These are phyloP conservation scores for Nannochloris sp. DNA, from an alignment of 139 green algal species.

Conservation along the genomic window DNA sequence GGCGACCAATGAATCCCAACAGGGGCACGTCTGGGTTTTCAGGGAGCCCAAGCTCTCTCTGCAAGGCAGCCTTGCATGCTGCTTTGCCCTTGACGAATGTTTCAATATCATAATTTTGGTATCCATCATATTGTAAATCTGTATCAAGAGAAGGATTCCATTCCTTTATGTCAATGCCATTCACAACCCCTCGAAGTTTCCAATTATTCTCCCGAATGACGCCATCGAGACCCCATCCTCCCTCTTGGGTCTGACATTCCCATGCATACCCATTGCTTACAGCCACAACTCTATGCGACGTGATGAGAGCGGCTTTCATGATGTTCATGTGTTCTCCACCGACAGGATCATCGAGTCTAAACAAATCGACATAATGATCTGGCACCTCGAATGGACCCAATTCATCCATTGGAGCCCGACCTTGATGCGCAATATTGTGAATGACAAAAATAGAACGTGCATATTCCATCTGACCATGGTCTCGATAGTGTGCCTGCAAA, in stretches of 20 bases:
- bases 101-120: slow-evolving; percentile 55
- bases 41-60: slow-evolving; percentile 85
- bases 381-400: slow-evolving; percentile 66
- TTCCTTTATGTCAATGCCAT: slow-evolving; percentile 87
- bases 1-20: slow-evolving; percentile 84
- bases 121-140: slow-evolving; percentile 56
- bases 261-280: slow-evolving; percentile 76
- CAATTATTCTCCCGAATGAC: slow-evolving; percentile 63
- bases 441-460: slow-evolving; percentile 74
- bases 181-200: slow-evolving; percentile 81
- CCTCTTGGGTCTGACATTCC: slow-evolving; percentile 93
- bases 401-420: slow-evolving; percentile 80
- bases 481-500: slow-evolving; percentile 92
- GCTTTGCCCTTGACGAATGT: slow-evolving; percentile 65
- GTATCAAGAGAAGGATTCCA: slow-evolving; percentile 67
- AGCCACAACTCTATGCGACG: slow-evolving; percentile 45
- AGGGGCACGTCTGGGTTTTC: slow-evolving; percentile 71
- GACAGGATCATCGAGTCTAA: slow-evolving; percentile 77
- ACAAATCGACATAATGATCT: slow-evolving; percentile 55
- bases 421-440: slow-evolving; percentile 93
- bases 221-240: slow-evolving; percentile 87
- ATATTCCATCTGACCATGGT: slow-evolving; percentile 85
- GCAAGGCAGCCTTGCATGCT: slow-evolving; percentile 77
- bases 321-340: slow-evolving; percentile 98
- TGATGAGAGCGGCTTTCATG: slow-evolving; percentile 86